Conservation (phyloP, 257 asterid species). For the Solanum sparsipilum region DNA sequence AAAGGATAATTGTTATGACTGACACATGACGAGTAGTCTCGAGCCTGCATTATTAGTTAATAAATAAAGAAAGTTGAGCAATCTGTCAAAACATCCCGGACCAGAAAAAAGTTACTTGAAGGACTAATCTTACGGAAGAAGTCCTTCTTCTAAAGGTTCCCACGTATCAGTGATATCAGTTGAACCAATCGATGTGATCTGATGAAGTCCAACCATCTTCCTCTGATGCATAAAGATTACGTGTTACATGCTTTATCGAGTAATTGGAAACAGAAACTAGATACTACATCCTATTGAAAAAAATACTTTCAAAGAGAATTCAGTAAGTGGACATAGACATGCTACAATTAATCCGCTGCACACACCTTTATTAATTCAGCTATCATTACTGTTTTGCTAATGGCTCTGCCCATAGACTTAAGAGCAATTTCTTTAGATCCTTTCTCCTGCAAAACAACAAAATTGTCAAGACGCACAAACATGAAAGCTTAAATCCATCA, state of each 20-base stretch:
- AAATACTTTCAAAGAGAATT: neutral
- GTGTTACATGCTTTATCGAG: neutral
- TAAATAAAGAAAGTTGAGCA: neutral
- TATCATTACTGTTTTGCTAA: constrained; percentile 58
- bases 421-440: constrained; percentile 49
- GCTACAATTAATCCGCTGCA: neutral
- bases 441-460: constrained; percentile 36
- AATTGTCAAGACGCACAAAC: neutral
- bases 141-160: constrained; percentile 17
- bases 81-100: too few species aligned
- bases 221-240: neutral
- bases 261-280: neutral
- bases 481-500: neutral
- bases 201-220: constrained; percentile 8
- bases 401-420: constrained; percentile 81
- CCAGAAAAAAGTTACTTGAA: neutral
- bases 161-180: constrained; percentile 9
- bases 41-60: constrained; percentile 5
- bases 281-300: neutral
- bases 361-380: constrained; percentile 65
- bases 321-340: neutral
- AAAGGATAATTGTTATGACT: constrained; percentile 6
- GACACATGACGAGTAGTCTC: constrained; percentile 14
- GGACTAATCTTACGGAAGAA: neutral
- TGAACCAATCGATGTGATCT: constrained; percentile 12